Conservation (phyloP, 2,329 filamentous ascomycete genomes). For the Pseudogymnoascus sp. region DNA sequence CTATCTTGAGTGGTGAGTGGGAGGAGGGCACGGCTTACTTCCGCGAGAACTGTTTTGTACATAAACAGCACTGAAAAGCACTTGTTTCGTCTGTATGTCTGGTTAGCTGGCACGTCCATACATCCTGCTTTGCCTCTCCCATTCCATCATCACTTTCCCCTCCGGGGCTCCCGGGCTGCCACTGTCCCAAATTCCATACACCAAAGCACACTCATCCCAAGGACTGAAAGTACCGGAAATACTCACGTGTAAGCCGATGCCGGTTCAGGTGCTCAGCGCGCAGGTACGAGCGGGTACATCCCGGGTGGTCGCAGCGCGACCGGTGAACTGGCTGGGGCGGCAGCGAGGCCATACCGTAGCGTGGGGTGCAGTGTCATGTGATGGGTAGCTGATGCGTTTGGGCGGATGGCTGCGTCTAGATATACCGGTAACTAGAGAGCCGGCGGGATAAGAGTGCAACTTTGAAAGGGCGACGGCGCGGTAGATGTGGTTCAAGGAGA, state of each 20-base stretch:
- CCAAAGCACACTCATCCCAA: background rate
- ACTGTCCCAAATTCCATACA: background rate
- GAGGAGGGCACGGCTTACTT: conserved; percentile 15
- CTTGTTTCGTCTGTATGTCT: conserved; percentile 18
- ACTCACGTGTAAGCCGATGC: conserved; percentile 21
- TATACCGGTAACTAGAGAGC: background rate
- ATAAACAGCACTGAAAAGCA: conserved; percentile 20
- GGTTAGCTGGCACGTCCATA: background rate
- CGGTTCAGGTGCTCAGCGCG: conserved; percentile 21
- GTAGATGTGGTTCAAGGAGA: background rate
- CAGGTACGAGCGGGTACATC: conserved; percentile 21
- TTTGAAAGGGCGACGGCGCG: background rate
- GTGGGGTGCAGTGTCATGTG: conserved; percentile 2
- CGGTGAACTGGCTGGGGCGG: conserved; percentile 6
- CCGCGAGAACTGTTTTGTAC: conserved; percentile 20
- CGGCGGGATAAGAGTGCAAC: background rate
- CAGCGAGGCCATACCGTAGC: background rate
- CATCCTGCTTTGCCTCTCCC: background rate
- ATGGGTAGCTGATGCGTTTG: background rate
- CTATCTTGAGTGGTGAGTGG: no score
- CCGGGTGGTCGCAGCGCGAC: conserved; percentile 16
- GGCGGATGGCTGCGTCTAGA: background rate
- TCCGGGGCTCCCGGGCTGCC: background rate
- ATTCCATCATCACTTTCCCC: background rate
- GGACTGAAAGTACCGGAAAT: background rate